Evolutionary conservation across 208 protist genomes (phyloP), one percentile per base, ranked within the genome.

Genomic region (Trypanosoma boissoni): DNA sequence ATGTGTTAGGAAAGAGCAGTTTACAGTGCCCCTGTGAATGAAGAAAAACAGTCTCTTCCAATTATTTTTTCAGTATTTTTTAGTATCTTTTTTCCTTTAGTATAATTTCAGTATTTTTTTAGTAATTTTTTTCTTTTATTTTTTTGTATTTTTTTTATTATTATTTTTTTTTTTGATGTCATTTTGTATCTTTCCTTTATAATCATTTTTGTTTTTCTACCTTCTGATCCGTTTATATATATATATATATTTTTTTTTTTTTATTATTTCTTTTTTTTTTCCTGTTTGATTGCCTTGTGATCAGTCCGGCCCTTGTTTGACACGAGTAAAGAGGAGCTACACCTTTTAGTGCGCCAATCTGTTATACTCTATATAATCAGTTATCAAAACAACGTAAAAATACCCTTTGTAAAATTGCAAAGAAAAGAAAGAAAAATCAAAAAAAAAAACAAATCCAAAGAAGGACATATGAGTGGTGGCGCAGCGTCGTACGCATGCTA

Each of bases 1-100:
- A 16, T 54, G 51, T n/a, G 75, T 79, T 51, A 81, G 72, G 55
- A 27, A 32, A 9, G 56, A 72, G 44, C 44, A 14, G n/a, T n/a
- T n/a, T n/a, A n/a, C n/a, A n/a, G n/a, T n/a, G n/a, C n/a, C n/a
- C n/a, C n/a, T n/a, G n/a, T n/a, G n/a, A n/a, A n/a, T n/a, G n/a
- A n/a, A n/a, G n/a, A n/a, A n/a, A n/a, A n/a, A n/a, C n/a, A n/a
- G n/a, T n/a, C n/a, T n/a, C n/a, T n/a, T n/a, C n/a, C n/a, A n/a
- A n/a, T n/a, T n/a, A n/a, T n/a, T n/a, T n/a, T n/a, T n/a, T n/a
- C n/a, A n/a, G n/a, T n/a, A n/a, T n/a, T n/a, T n/a, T n/a, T n/a
- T n/a, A n/a, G n/a, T n/a, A n/a, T n/a, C n/a, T n/a, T n/a, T n/a
- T n/a, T n/a, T n/a, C n/a, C n/a, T n/a, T n/a, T n/a, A n/a, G n/a